Conservation (phyloP, 805 yeast genomes). For the Diddensiella transvaalensis region DNA sequence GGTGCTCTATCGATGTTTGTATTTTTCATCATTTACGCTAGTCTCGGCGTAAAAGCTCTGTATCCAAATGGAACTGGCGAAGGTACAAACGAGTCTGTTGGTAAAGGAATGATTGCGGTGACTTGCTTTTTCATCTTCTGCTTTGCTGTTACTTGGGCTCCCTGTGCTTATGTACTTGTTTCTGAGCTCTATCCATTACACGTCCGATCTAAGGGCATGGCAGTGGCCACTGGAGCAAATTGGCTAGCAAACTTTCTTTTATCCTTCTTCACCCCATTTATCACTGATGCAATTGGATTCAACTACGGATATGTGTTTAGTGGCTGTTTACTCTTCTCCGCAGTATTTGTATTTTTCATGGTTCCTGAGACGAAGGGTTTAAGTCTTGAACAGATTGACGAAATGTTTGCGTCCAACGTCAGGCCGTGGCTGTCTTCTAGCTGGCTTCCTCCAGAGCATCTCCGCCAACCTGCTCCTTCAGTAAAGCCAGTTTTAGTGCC, state of each 20-base stretch:
- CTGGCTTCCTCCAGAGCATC: constrained; percentile 10
- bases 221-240: constrained; percentile 47
- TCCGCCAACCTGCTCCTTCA: not conserved
- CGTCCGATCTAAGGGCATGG: constrained; percentile 63
- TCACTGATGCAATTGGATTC: constrained; percentile 59
- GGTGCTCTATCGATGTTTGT: constrained; percentile 49
- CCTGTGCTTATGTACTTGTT: constrained; percentile 67
- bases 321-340: constrained; percentile 55
- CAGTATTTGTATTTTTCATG: constrained; percentile 67
- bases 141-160: constrained; percentile 59
- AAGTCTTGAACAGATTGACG: constrained; percentile 78
- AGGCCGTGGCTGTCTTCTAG: constrained; percentile 37
- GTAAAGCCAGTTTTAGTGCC: not conserved
- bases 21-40: constrained; percentile 50
- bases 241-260: constrained; percentile 49
- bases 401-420: constrained; percentile 45
- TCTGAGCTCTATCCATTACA: constrained; percentile 59
- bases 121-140: constrained; percentile 48
- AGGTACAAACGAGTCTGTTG: constrained; percentile 38
- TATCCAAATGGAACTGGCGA: constrained; percentile 34
- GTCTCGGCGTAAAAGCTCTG: constrained; percentile 42
- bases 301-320: constrained; percentile 61
- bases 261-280: constrained; percentile 65
- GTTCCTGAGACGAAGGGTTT: constrained; percentile 80
- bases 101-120: constrained; percentile 50